Evolutionary conservation across 2,329 filamentous ascomycete genomes (phyloP).

Genomic region (Aspergillus piperis): DNA sequence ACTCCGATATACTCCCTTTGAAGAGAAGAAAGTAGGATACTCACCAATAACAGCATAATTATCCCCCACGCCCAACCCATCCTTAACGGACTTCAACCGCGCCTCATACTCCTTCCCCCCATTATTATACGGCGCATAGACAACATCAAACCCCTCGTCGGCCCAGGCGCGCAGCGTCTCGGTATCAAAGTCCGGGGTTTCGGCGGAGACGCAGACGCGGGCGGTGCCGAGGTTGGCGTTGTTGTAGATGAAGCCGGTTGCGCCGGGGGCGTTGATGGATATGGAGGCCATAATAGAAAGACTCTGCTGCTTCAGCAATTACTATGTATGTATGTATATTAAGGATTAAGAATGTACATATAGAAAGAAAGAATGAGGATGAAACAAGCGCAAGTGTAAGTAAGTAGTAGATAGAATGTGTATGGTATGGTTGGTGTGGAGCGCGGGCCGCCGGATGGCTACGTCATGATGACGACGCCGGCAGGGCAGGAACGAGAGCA

Average conservation of each 20-base stretch:
- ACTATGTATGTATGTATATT: too few species aligned
- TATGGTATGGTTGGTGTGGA: neutral
- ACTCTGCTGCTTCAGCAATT: neutral
- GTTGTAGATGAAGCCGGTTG: conserved; percentile 38
- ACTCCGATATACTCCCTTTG: too few species aligned
- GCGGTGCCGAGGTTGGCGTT: conserved; percentile 34
- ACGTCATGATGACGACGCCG: conserved; percentile 10
- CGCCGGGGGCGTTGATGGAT: conserved; percentile 36
- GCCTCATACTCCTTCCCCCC: conserved; percentile 54
- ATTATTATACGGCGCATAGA: conserved; percentile 59
- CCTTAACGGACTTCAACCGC: conserved; percentile 53
- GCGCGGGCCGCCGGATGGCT: neutral
- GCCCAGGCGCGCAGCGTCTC: conserved; percentile 57
- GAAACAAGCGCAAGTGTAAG: too few species aligned
- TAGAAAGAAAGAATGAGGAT: too few species aligned
- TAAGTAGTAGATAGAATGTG: neutral
- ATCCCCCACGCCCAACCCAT: conserved; percentile 58
- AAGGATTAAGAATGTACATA: too few species aligned
- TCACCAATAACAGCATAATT: conserved; percentile 64
- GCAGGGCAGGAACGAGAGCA: neutral
- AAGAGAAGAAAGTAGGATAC: too few species aligned
- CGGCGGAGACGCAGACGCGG: conserved; percentile 36
- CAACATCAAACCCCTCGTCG: conserved; percentile 62
- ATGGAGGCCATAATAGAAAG: conserved; percentile 31
- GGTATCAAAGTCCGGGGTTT: conserved; percentile 53